Percentiles rank a stretch among this genome's conserved stretches.
Conservation (phyloP, 495 filamentous ascomycete genomes). For the Tuber aestivum region DNA sequence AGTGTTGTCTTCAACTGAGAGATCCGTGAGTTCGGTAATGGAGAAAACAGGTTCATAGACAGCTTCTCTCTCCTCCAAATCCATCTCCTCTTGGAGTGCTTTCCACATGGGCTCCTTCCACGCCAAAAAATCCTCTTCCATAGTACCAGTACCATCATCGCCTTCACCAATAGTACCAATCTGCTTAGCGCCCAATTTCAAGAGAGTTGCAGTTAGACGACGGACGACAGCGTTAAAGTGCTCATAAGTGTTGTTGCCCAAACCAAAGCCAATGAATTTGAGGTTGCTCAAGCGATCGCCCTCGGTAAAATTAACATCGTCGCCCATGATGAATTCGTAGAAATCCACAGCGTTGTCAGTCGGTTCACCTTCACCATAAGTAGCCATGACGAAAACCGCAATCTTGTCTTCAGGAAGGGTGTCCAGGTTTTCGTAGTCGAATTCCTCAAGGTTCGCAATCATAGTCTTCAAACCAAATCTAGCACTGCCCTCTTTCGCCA, state of each 20-base stretch:
- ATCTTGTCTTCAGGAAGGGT: slow-evolving; percentile 81
- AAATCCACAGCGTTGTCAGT: slow-evolving; percentile 99
- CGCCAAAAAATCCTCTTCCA: slow-evolving; percentile 98
- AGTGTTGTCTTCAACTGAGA: slow-evolving; percentile 68
- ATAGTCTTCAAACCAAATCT: slow-evolving; percentile 96
- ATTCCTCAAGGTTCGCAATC: slow-evolving; percentile 96
- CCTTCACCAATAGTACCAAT: slow-evolving; percentile 90
- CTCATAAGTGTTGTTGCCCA: slow-evolving; percentile 98
- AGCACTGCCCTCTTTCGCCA: slow-evolving; percentile 96
- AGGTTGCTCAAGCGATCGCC: slow-evolving; percentile 62
- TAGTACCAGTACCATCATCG: slow-evolving; percentile 95
- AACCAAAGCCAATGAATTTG: slow-evolving; percentile 90
- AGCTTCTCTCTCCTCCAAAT: slow-evolving; percentile 88
- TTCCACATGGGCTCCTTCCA: slow-evolving; percentile 99
- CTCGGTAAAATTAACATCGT: slow-evolving; percentile 74
- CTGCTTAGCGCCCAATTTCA: slow-evolving; percentile 71
- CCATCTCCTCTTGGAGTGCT: slow-evolving; percentile 71
- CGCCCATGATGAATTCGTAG: slow-evolving; percentile 86
- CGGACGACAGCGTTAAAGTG: slow-evolving; percentile 99
- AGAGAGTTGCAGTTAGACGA: slow-evolving; percentile 70
- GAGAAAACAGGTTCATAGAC: slow-evolving; percentile 90
- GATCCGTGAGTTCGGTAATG: slow-evolving; percentile 68
- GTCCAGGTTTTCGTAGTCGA: slow-evolving; percentile 94
- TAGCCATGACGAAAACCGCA: slow-evolving; percentile 91
- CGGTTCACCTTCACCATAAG: slow-evolving; percentile 96